Base-by-base conservation (phyloP, 78 protist species). In the Anaeramoeba flamelloides region DNA sequence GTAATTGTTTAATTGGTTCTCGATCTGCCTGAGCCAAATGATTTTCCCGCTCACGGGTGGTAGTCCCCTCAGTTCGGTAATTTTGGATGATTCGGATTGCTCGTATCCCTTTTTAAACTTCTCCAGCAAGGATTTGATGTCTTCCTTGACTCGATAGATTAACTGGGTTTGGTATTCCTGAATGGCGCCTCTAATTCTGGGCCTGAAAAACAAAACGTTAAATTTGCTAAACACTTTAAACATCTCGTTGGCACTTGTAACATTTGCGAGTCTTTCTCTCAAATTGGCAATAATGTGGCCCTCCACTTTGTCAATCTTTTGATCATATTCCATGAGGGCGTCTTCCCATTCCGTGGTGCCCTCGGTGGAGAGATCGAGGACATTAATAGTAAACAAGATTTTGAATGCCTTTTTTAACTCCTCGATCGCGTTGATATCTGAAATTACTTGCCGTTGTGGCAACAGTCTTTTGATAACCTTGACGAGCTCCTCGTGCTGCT, bases 21-120 rank as follows among this genome's bases (percentile, higher is more conserved):
- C 94, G 3, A 93, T 82, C 84, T 90, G 94, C 41, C 83, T 82
- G n/a, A 89, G 90, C 98, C 98, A 94, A 40, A 92, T 82, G 69
- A 53, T 53, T 53, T 53, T 17, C 17, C 80, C 93, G 3, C 93
- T 79, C 0, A 88, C 89, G 31, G 92, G 89, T 76, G 95, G 96
- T 22, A 94, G 4, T 83, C 91, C 96, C 30, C 96, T 79, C 3
- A 89, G 65, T 26, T n/a, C 41, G 1, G 88, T 36, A 91, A 91
- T 90, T 76, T 83, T 41, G 38, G 40, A n/a, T 1, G 94, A 93
- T 36, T 86, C 88, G 0, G 96, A 87, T 39, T 76, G 1, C 2
- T 81, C 36, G 40, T 89, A 92, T 84, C 83, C 81, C 78, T 39
- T 64, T 53, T 80, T 87, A 82, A 90, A 91, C 75, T 81, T 90